Percentiles rank a stretch among this genome's conserved stretches.
Evolutionary conservation across 1,284 basidiomycete species (phyloP).

Genomic region (Rhizopogon parksii): DNA sequence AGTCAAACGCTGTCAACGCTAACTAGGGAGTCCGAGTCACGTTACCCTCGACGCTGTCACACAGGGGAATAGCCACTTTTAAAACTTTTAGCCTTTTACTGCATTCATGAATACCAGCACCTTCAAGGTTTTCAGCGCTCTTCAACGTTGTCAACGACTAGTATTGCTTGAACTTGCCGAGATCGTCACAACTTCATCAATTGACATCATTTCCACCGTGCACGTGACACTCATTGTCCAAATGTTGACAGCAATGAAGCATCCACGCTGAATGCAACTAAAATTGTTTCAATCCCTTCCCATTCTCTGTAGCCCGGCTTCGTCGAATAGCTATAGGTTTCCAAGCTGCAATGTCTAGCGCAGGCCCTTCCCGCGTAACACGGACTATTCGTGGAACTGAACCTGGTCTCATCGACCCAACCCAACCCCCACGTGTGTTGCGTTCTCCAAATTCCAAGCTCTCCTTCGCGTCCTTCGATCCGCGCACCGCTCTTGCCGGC

Average conservation of each 20-base stretch:
- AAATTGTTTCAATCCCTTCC: not conserved
- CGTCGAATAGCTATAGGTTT: constrained; percentile 18
- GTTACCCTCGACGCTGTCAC: constrained; percentile 7
- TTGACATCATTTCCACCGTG: too few species aligned
- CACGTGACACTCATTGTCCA: too few species aligned
- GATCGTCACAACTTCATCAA: too few species aligned
- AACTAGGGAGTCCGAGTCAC: not conserved
- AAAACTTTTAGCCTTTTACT: too few species aligned
- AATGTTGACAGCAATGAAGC: too few species aligned
- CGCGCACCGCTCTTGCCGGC: constrained; percentile 49
- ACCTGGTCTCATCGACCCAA: constrained; percentile 55
- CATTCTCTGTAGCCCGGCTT: not conserved
- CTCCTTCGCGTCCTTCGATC: constrained; percentile 64
- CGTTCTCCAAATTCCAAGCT: constrained; percentile 47
- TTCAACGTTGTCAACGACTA: too few species aligned
- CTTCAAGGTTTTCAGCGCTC: too few species aligned
- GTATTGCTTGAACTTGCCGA: too few species aligned
- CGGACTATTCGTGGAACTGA: constrained; percentile 23
- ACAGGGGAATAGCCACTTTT: not conserved
- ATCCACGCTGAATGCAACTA: too few species aligned
- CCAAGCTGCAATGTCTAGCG: constrained; percentile 2
- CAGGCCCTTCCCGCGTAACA: constrained; percentile 10
- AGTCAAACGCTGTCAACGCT: not conserved
- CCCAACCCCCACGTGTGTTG: constrained; percentile 52
- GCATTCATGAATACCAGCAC: too few species aligned